Evolutionary conservation across 768 basidiomycete genomes (phyloP), one percentile per base, ranked within the genome.

Genomic region (Termitomyces sp.): DNA sequence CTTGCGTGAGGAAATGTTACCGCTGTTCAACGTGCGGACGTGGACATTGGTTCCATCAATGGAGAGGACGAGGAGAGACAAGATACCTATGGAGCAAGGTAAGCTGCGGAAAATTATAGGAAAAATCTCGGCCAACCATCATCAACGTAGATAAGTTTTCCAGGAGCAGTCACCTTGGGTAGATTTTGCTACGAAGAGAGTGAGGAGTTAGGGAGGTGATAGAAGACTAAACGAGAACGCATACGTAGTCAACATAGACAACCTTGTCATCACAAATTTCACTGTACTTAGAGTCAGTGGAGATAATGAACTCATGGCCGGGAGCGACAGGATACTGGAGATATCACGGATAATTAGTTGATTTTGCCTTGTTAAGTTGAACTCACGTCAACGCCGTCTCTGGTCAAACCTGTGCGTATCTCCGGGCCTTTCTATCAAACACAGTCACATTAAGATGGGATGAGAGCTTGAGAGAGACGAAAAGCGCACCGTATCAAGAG

Each of bases 91-190:
- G 19, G 23, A 55, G 23, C 23, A 48, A 49, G 29, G 19, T 44
- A 14, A 41, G 37, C 31, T 50, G 41, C 45, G 14, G 5, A 32
- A 55, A 27, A 35, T 17, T 32, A 45, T 6, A 14, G 4, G 29
- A 31, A 38, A n/a, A 32, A 1, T 17, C 12, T 45, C 16, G 50
- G 53, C 73, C 64, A 59, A 86, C 96, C 97, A 68, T 99, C 97
- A 68, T 99, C 97, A 63, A 98, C 86, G 71, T 95, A 98, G 74
- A 99, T 92, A 65, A 94, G 84, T 73, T 98, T 98, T 62, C 97
- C 97, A n/a, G 91, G 91, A 8, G 91, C 84, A 62, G 95, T 97
- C 59, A 98, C 97, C 75, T 94, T 98, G 72, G 92, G 82, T 61
- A 99, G 78, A 75, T 98, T 98, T 75, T 75, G 74, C 94, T 96